phyloP scores from a whole-genome alignment of 2,329 filamentous ascomycete genomes.

The Penicillium sclerotiorum region DNA sequence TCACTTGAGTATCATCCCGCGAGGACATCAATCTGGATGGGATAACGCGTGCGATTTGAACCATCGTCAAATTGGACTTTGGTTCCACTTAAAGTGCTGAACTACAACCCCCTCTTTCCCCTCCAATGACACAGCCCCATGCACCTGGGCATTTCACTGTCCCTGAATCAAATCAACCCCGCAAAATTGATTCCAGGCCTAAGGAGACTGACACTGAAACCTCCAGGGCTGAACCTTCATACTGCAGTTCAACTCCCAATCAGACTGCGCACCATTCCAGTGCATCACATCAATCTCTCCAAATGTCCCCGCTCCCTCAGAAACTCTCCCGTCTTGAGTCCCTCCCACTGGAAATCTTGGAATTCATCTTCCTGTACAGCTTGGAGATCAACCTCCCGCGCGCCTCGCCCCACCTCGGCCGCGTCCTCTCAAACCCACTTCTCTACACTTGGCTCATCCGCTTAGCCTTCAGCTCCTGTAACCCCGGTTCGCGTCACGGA shows the following conservation, averaged over 20 bases:
- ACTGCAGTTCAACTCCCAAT: not conserved
- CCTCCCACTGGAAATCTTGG: constrained; percentile 53
- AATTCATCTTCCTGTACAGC: constrained; percentile 54
- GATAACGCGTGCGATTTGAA: no score
- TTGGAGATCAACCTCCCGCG: constrained; percentile 52
- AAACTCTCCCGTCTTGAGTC: constrained; percentile 41
- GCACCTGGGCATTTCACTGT: no score
- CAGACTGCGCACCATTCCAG: not conserved
- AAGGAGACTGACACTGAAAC: no score
- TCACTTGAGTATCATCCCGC: no score
- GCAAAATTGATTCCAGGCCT: no score
- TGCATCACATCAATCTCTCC: not conserved
- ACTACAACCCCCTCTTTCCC: no score
- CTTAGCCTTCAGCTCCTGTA: constrained; percentile 45
- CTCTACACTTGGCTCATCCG: constrained; percentile 49
- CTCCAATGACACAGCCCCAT: no score
- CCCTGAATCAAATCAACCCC: no score
- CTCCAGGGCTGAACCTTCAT: no score
- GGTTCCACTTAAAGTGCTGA: no score
- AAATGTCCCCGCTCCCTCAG: constrained; percentile 3
- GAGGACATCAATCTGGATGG: no score
- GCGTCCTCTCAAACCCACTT: constrained; percentile 41
- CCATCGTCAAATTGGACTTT: no score
- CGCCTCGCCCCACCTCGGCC: constrained; percentile 46
- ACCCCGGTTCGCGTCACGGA: constrained; percentile 29